Conservation (phyloP, 2,329 filamentous ascomycete genomes). For the Paracorniculantispora psalliotae region DNA sequence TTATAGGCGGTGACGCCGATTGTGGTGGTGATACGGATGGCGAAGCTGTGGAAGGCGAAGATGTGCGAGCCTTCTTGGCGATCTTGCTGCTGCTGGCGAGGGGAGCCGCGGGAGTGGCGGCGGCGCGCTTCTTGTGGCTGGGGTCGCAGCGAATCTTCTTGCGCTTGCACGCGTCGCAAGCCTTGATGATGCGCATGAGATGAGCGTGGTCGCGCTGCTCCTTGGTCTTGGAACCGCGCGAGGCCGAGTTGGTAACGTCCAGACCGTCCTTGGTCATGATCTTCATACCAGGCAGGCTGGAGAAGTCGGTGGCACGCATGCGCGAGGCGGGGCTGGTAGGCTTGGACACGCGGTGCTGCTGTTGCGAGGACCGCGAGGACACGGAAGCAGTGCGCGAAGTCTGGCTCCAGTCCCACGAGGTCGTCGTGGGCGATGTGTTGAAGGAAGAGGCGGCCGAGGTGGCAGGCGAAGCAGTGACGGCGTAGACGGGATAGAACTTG, state of each 20-base stretch:
- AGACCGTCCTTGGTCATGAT: slow-evolving; percentile 60
- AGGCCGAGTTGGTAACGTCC: slow-evolving; percentile 59
- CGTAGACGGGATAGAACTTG: slow-evolving; percentile 55
- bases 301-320: slow-evolving; percentile 39
- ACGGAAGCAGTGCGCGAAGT: slow-evolving; percentile 26
- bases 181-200: slow-evolving; percentile 62
- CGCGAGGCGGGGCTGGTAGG: slow-evolving; percentile 22
- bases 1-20: background rate
- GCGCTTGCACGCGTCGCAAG: slow-evolving; percentile 56
- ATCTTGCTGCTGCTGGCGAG: slow-evolving; percentile 3
- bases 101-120: slow-evolving; percentile 25
- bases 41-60: slow-evolving; percentile 15
- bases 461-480: slow-evolving; percentile 39
- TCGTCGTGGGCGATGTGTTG: slow-evolving; percentile 45
- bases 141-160: slow-evolving; percentile 62
- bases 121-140: slow-evolving; percentile 48
- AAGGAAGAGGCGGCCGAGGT: slow-evolving; percentile 46
- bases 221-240: slow-evolving; percentile 60
- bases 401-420: slow-evolving; percentile 42
- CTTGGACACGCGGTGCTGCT: slow-evolving; percentile 23
- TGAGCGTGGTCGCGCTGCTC: slow-evolving; percentile 64
- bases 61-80: slow-evolving; percentile 9
- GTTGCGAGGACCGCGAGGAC: slow-evolving; percentile 25
- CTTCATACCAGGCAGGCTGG: slow-evolving; percentile 57
- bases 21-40: slow-evolving; percentile 12